phyloP scores from a whole-genome alignment of 805 yeast species.

The Candida palmyrensis region DNA sequence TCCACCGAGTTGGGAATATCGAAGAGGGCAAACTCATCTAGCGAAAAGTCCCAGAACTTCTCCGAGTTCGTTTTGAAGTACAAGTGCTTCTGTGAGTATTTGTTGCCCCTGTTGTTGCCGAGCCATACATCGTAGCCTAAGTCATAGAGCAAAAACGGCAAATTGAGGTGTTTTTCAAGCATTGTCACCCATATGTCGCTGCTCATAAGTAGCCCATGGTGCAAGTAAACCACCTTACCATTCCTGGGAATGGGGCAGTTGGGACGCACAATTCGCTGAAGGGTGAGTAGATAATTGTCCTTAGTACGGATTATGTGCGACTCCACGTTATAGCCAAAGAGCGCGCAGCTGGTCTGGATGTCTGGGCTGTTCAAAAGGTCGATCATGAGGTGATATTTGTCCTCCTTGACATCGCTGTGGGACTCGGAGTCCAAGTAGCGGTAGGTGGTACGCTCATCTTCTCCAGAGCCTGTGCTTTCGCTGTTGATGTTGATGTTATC shows the following conservation, averaged over 20 bases:
- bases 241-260: slow-evolving; percentile 12
- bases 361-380: slow-evolving; percentile 42
- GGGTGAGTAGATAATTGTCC: slow-evolving; percentile 71
- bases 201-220: slow-evolving; percentile 88
- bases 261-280: slow-evolving; percentile 58
- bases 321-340: slow-evolving; percentile 69
- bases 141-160: slow-evolving; percentile 76
- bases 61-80: slow-evolving; percentile 26
- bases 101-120: slow-evolving; percentile 60
- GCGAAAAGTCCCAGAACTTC: slow-evolving; percentile 82
- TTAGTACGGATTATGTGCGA: slow-evolving; percentile 72
- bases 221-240: slow-evolving; percentile 64
- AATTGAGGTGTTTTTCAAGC: slow-evolving; percentile 32
- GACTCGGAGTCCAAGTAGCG: slow-evolving; percentile 16
- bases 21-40: slow-evolving; percentile 87
- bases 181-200: slow-evolving; percentile 68
- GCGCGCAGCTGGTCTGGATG: slow-evolving; percentile 59
- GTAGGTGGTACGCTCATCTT: slow-evolving; percentile 14
- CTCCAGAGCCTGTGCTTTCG: slow-evolving; percentile 4
- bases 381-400: slow-evolving; percentile 25
- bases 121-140: slow-evolving; percentile 92
- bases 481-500: slow-evolving; percentile 21
- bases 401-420: slow-evolving; percentile 12
- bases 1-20: slow-evolving; percentile 85
- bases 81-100: slow-evolving; percentile 78